Evolutionary conservation across 768 basidiomycete species (phyloP).

Genomic region (Mrakia hoshinonis): DNA sequence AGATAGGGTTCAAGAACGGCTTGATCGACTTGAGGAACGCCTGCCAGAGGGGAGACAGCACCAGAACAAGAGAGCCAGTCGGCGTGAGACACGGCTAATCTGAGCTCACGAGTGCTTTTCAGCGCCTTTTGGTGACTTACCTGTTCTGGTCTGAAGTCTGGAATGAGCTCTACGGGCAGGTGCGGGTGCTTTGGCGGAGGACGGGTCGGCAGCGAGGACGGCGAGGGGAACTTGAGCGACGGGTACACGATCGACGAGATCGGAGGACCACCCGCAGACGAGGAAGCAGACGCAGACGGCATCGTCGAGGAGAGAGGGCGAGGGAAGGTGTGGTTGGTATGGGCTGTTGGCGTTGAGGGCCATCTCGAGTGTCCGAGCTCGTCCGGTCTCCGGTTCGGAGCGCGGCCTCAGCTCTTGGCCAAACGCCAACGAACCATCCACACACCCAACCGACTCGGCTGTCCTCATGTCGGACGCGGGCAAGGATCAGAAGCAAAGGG

Average conservation of each 20-base stretch:
- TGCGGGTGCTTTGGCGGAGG: neutral
- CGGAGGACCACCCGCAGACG: neutral
- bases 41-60: neutral
- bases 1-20: slow-evolving; percentile 19
- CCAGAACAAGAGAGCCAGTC: neutral
- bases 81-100: neutral
- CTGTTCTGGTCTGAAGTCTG: slow-evolving; percentile 22
- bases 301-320: neutral
- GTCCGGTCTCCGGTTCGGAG: too few relatives aligned
- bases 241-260: slow-evolving; percentile 6
- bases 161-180: slow-evolving; percentile 13
- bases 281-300: neutral
- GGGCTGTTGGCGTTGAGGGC: neutral
- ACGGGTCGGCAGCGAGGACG: neutral
- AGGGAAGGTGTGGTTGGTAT: neutral
- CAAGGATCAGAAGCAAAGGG: neutral
- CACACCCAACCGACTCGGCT: neutral
- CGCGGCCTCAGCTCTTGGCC: too few relatives aligned
- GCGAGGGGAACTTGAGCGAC: slow-evolving; percentile 1
- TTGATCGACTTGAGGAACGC: slow-evolving; percentile 26
- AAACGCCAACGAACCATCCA: too few relatives aligned
- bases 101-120: too few relatives aligned
- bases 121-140: neutral
- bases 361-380: neutral
- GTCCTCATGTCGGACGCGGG: neutral